A percentile compares a stretch with the other conserved stretches of the same genome.
Conservation (phyloP, 805 yeast genomes). For the Spencermartinsiella europaea region DNA sequence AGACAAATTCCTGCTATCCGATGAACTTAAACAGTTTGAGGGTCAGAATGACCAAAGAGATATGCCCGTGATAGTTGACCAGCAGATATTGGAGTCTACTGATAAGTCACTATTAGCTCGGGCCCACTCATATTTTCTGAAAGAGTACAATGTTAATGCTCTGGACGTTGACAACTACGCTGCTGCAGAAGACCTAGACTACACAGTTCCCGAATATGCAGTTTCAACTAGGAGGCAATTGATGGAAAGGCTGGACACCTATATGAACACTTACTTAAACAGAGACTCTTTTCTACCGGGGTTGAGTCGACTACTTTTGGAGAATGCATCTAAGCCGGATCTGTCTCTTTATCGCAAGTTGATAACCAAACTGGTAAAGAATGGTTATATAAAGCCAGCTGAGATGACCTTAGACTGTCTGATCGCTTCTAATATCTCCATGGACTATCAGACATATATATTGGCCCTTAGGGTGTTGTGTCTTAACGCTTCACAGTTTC, state of each 20-base stretch:
- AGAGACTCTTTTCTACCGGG: constrained; percentile 13
- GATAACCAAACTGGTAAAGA: constrained; percentile 1
- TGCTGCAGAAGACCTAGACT: constrained; percentile 5
- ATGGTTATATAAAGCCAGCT: constrained; percentile 23
- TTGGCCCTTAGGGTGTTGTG: constrained; percentile 15
- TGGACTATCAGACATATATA: constrained; percentile 14
- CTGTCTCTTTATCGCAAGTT: constrained; percentile 23
- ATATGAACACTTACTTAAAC: constrained; percentile 11
- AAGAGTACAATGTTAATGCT: constrained; percentile 2
- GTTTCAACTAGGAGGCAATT: constrained; percentile 2
- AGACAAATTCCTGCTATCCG: constrained; percentile 23
- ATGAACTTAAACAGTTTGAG: constrained; percentile 14
- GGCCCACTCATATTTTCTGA: constrained; percentile 9
- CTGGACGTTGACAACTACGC: constrained; percentile 5
- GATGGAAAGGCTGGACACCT: constrained; percentile 2
- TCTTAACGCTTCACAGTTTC: constrained; percentile 5
- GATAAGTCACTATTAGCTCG: constrained; percentile 1
- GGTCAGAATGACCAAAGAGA: constrained; percentile 3
- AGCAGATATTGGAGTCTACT: constrained; percentile 3
- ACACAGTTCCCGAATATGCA: constrained; percentile 3
- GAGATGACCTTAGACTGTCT: constrained; percentile 25
- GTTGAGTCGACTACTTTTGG: constrained; percentile 20
- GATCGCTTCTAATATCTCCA: constrained; percentile 18
- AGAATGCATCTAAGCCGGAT: constrained; percentile 23
- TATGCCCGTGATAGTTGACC: constrained; percentile 1